Conservation (phyloP, 192 early-diverging fungal species). For the Phlyctochytrium planicorne region DNA sequence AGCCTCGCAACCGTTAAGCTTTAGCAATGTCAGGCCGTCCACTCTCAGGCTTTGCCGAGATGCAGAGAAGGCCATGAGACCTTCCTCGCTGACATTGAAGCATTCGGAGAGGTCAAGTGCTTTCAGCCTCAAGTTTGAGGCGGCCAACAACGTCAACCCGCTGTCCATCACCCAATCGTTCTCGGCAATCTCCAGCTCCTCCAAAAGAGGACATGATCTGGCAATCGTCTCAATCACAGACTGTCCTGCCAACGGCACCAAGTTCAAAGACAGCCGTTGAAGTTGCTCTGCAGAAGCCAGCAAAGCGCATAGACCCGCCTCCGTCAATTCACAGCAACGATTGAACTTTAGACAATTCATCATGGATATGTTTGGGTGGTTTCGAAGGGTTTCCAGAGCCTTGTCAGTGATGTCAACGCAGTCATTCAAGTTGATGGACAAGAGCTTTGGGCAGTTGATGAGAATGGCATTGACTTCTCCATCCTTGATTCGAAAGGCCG, state of each 20-base stretch:
- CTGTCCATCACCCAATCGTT: slow-evolving; percentile 12
- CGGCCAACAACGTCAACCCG: neutral
- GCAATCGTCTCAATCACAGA: slow-evolving; percentile 1
- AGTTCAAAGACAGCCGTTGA: slow-evolving; percentile 3
- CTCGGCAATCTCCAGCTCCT: slow-evolving; percentile 12
- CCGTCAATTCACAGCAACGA: slow-evolving; percentile 22
- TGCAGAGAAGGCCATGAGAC: slow-evolving; percentile 11
- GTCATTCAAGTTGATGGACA: slow-evolving; percentile 2
- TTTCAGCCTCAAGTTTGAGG: neutral
- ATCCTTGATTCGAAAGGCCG: slow-evolving; percentile 13
- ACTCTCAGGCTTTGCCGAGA: too few species aligned
- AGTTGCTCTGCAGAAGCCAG: slow-evolving; percentile 4
- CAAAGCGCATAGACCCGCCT: slow-evolving; percentile 14
- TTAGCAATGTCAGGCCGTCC: too few species aligned
- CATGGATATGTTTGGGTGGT: neutral
- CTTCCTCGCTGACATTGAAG: slow-evolving; percentile 8
- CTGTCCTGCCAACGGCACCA: slow-evolving; percentile 12
- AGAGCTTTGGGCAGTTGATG: neutral
- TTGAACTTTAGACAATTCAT: slow-evolving; percentile 4
- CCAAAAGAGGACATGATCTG: slow-evolving; percentile 5
- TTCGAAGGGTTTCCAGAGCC: neutral
- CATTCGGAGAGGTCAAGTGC: slow-evolving; percentile 16
- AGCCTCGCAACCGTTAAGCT: too few species aligned
- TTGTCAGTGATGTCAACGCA: slow-evolving; percentile 18
- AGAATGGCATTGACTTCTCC: neutral